Base-by-base conservation (phyloP, 2,329 filamentous ascomycete genomes). In the Penicillium sp. region DNA sequence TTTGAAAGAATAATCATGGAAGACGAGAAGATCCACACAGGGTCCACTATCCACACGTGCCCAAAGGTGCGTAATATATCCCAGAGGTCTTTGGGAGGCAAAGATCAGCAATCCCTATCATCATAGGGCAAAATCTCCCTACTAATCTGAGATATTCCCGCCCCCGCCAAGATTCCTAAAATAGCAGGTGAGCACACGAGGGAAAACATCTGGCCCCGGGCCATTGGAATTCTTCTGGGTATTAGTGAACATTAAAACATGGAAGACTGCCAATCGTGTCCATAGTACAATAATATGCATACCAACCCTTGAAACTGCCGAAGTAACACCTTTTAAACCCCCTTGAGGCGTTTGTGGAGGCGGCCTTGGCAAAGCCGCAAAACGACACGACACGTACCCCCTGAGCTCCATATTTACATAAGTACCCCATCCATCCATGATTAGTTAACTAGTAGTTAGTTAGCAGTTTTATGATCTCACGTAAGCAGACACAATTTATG, bases 161-260 rank as follows among this genome's bases (percentile, higher is more conserved):
- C 47, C 47, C 33, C 35, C 25, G 27, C 49, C 36, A 42, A 42
- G n/a, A 21, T 7, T 2, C 21, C 48, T 4, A 51, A 51, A 33
- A 43, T 43, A 51, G 49, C 13, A 51, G 27, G 49, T 43, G 36
- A 31, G 49, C 49, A 51, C 49, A 10, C 38, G 49, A 25, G 35
- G 12, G 31, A 31, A 31, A 31, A 25, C 9, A 17, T 25, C 15
- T 25, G 21, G 12, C 12, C 10, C 12, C 6, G 2, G 6, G 8
- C 6, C 12, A 33, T 33, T 33, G 12, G 13, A 6, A 33, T 13
- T 23, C 13, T 41, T 41, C 19, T 21, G 1, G 39, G 6, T 4
- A 6, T 13, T 23, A 7, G 6, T 23, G 6, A 41, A 7, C 6
- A 21, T 15, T 3, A 12, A 33, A 33, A 33, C 12, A 23, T 15